Percentiles rank a stretch among this genome's conserved stretches.
Conservation (phyloP, 768 basidiomycete genomes). For the Suillus alpinus region DNA sequence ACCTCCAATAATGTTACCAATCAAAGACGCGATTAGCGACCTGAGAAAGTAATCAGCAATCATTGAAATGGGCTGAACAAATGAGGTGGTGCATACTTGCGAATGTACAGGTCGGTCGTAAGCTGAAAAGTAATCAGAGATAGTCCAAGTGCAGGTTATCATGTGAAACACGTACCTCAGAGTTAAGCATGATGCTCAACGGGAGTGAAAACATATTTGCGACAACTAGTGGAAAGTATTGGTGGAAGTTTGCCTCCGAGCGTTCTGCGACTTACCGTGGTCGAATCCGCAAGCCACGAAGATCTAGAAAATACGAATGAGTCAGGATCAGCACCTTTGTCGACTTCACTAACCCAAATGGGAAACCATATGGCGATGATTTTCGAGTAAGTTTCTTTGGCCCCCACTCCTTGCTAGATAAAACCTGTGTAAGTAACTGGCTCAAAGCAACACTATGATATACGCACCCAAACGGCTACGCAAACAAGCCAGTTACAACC, state of each 20-base stretch:
- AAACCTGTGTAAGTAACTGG: conserved; percentile 1
- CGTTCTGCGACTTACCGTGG: conserved; percentile 48
- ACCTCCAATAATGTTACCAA: conserved; percentile 69
- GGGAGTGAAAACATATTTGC: conserved; percentile 80
- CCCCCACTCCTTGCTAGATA: conserved; percentile 63
- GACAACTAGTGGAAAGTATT: conserved; percentile 39
- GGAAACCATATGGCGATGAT: conserved; percentile 70
- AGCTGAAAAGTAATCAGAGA: not conserved
- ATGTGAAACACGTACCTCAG: conserved; percentile 43
- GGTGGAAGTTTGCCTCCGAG: not conserved
- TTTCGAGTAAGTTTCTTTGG: conserved; percentile 69
- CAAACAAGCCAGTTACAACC: conserved; percentile 79
- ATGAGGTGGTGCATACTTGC: conserved; percentile 45
- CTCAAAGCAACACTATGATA: not conserved
- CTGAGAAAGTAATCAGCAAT: conserved; percentile 19
- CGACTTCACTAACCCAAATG: conserved; percentile 53
- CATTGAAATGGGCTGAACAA: not conserved
- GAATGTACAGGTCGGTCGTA: conserved; percentile 51
- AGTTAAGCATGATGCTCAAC: conserved; percentile 67
- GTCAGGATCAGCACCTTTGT: not conserved
- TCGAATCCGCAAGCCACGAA: conserved; percentile 73
- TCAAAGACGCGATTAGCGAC: conserved; percentile 61
- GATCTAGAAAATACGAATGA: conserved; percentile 35
- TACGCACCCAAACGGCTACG: conserved; percentile 67
- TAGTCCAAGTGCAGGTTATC: conserved; percentile 35